These are phyloP conservation scores for Erodium texanum DNA, from an alignment of 441 rosid genomes.

Conservation along the genomic window DNA sequence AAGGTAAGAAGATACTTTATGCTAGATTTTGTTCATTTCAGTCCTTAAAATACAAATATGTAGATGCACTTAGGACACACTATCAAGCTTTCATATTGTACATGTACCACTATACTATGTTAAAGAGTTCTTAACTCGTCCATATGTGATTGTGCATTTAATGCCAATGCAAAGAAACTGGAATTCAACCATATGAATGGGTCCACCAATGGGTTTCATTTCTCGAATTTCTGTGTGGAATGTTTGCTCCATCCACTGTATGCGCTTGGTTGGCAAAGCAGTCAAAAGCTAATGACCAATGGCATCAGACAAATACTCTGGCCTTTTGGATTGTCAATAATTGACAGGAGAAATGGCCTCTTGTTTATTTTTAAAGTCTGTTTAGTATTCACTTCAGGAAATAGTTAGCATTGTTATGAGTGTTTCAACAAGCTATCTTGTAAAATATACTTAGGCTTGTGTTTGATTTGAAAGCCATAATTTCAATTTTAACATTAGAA, in stretches of 20 bases:
- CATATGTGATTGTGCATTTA: not conserved
- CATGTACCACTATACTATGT: not conserved
- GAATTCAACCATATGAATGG: slow-evolving; percentile 1
- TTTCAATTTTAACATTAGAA: too few species aligned
- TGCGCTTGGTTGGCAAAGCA: not conserved
- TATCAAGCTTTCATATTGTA: not conserved
- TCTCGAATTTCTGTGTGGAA: not conserved
- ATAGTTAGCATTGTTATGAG: not conserved
- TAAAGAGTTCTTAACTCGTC: not conserved
- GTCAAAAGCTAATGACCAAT: not conserved
- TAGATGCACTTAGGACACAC: not conserved
- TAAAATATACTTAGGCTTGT: not conserved
- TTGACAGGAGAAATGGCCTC: not conserved
- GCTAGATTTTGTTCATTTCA: not conserved
- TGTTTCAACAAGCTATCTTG: not conserved
- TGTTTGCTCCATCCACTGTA: not conserved
- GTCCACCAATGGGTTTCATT: not conserved
- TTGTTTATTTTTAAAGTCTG: not conserved
- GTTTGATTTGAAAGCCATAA: not conserved
- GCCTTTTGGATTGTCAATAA: not conserved
- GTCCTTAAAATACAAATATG: not conserved
- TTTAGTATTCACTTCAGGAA: not conserved
- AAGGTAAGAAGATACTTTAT: not conserved
- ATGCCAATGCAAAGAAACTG: not conserved
- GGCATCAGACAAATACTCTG: slow-evolving; percentile 1